Evolutionary conservation across 352 stramenopile species (phyloP).

Genomic region (Thalassiosira allenii): DNA sequence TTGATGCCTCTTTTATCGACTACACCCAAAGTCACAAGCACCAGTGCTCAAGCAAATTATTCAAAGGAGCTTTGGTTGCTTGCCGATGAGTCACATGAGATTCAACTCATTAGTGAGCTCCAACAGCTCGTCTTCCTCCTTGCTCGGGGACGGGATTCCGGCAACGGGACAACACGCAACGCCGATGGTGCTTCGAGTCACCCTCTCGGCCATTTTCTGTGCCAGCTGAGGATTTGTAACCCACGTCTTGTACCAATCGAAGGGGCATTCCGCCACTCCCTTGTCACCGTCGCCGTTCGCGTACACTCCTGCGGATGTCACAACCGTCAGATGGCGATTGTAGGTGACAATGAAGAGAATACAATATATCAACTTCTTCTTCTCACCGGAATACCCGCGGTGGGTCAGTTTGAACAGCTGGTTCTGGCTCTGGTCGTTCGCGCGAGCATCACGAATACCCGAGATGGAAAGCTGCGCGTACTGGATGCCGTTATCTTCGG

Average conservation of each 20-base stretch:
- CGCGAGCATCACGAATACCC: conserved; percentile 71
- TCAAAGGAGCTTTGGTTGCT: too few species aligned
- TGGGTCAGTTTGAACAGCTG: conserved; percentile 84
- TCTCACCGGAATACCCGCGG: conserved; percentile 49
- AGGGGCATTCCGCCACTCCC: conserved; percentile 75
- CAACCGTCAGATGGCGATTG: neutral
- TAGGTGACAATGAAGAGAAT: too few species aligned
- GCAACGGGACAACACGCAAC: conserved; percentile 72
- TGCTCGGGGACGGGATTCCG: conserved; percentile 58
- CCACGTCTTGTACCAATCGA: conserved; percentile 74
- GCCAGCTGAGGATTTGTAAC: conserved; percentile 79
- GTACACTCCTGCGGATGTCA: conserved; percentile 72
- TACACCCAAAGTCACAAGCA: too few species aligned
- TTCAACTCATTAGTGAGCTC: conserved; percentile 77
- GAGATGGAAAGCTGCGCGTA: conserved; percentile 78
- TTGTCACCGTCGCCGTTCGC: conserved; percentile 82
- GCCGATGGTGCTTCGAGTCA: conserved; percentile 80
- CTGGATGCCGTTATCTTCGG: conserved; percentile 80
- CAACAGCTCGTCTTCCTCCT: conserved; percentile 58
- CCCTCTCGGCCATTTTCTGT: conserved; percentile 72
- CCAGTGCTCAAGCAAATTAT: too few species aligned
- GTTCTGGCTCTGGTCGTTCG: conserved; percentile 83
- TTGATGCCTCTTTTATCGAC: too few species aligned
- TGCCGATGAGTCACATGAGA: conserved; percentile 45
- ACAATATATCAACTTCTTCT: too few species aligned